These are phyloP conservation scores for Syncephalastrum contaminatum DNA, from an alignment of 371 early-diverging fungal genomes.

Conservation along the genomic window DNA sequence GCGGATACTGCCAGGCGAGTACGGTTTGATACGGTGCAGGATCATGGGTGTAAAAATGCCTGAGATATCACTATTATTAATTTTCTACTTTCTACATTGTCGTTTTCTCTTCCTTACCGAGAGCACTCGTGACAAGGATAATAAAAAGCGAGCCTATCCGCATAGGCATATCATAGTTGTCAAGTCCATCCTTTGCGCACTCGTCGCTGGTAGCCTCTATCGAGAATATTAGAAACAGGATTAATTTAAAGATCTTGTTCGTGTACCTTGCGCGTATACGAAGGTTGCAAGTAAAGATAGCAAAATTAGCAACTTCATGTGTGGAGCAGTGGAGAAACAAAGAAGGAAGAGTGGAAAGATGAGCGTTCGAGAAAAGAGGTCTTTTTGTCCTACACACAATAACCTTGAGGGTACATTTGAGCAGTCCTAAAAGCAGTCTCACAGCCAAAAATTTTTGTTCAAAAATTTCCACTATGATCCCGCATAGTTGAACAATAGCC, in stretches of 20 bases:
- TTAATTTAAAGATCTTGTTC: background rate
- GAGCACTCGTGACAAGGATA: constrained; percentile 20
- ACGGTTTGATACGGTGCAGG: constrained; percentile 30
- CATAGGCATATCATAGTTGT: constrained; percentile 20
- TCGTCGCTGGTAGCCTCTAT: constrained; percentile 2
- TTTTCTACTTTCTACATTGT: background rate
- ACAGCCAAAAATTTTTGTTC: too few relatives aligned
- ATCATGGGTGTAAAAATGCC: constrained; percentile 38
- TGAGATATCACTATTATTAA: constrained; percentile 2
- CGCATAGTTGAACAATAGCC: too few relatives aligned
- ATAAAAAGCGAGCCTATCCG: constrained; percentile 26
- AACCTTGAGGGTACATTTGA: too few relatives aligned
- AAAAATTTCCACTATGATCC: too few relatives aligned
- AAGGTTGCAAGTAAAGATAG: background rate
- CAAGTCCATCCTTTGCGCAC: constrained; percentile 9
- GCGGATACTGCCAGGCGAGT: constrained; percentile 22
- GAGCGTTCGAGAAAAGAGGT: too few relatives aligned
- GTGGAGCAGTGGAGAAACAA: constrained; percentile 3
- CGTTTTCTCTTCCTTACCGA: constrained; percentile 12
- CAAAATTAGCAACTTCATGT: background rate
- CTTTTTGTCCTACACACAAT: too few relatives aligned
- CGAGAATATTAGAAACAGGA: background rate
- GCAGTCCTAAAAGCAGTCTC: too few relatives aligned
- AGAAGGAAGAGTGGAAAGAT: background rate
- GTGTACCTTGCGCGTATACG: constrained; percentile 1